Conservation (phyloP, 352 stramenopile genomes). For the Globisporangium takayamanum region DNA sequence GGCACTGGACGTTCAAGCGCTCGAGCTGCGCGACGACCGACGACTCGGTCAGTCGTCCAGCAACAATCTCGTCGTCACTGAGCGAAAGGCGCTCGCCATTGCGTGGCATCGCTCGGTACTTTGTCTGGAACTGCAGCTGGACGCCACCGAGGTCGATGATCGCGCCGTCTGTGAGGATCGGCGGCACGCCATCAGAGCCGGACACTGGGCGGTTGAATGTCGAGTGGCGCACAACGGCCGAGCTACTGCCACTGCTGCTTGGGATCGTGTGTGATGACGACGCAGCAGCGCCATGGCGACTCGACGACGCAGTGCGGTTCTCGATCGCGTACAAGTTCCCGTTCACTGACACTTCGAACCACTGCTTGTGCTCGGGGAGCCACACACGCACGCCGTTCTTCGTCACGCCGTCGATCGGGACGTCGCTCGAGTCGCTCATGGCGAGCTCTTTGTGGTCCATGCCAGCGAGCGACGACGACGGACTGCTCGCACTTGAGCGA, state of each 20-base stretch:
- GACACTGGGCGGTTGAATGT: conserved; percentile 60
- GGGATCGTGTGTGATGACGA: conserved; percentile 2
- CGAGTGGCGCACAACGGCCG: conserved; percentile 35
- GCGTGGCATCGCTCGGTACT: conserved; percentile 6
- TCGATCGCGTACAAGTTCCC: conserved; percentile 67
- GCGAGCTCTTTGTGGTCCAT: conserved; percentile 39
- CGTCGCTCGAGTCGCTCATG: conserved; percentile 23
- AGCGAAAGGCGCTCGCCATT: conserved; percentile 5
- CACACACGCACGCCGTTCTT: conserved; percentile 78
- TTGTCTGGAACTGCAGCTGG: conserved; percentile 68
- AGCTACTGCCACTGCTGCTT: conserved; percentile 6
- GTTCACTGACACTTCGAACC: conserved; percentile 81
- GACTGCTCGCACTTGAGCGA: not conserved
- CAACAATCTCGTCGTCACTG: conserved; percentile 13
- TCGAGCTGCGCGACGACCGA: conserved; percentile 65
- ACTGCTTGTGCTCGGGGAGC: conserved; percentile 63
- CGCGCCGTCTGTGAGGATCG: conserved; percentile 57
- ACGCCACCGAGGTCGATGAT: conserved; percentile 77
- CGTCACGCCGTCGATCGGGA: conserved; percentile 68
- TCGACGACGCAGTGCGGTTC: conserved; percentile 20
- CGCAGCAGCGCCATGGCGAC: conserved; percentile 7
- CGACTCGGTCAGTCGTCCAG: conserved; percentile 15
- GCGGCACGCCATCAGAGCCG: conserved; percentile 24
- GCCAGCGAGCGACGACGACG: conserved; percentile 10
- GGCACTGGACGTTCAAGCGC: conserved; percentile 65